Base-by-base conservation (phyloP, 2,329 filamentous ascomycete genomes). In the Penicillium sp. region DNA sequence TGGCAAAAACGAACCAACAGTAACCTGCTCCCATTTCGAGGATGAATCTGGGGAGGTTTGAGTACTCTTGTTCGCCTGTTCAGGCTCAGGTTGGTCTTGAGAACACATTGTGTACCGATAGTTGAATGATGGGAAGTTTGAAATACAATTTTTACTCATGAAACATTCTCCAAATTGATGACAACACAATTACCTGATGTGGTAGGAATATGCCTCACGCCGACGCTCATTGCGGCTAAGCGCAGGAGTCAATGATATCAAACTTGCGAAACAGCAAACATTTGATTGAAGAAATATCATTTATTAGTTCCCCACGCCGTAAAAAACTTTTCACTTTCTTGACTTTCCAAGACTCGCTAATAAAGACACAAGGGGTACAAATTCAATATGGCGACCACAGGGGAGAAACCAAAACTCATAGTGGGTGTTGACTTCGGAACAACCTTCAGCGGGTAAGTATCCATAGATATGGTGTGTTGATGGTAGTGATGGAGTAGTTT, bases 391-490 rank as follows among this genome's bases (percentile, higher is more conserved):
- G 5, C 41, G 1, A 29, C 13, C 29, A n/a, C 12, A 19, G 42
- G 48, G 12, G 40, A 41, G 0, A 35, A 42, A 12, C 48, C 61
- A 6, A 50, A 40, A 19, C 29, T 71, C 9, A 56, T 69, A 25
- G 60, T 72, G 13, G 69, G 66, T 1, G 42, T 71, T 23, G 70
- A 72, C 47, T 72, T 71, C 48, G 71, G 69, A 2, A 73, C 69
- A 15, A 72, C 71, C 9, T 73, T 65, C 49, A 71, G 66, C 45
- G 68, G 71, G 67, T 71, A 53, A 29, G 56, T 53, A 15, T 23
- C 6, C 7, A 8, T n/a, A 2, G 31, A 35, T 21, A 21, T 21
- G 15, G 1, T 21, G 2, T 35, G 2, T 17, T 43, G 23, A 2
- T 17, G 10, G 19, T n/a, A 5, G 12, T 23, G 2, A 7, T 2